These are phyloP conservation scores for Coemansia sp. DNA, from an alignment of 192 early-diverging fungal genomes.

Conservation along the genomic window DNA sequence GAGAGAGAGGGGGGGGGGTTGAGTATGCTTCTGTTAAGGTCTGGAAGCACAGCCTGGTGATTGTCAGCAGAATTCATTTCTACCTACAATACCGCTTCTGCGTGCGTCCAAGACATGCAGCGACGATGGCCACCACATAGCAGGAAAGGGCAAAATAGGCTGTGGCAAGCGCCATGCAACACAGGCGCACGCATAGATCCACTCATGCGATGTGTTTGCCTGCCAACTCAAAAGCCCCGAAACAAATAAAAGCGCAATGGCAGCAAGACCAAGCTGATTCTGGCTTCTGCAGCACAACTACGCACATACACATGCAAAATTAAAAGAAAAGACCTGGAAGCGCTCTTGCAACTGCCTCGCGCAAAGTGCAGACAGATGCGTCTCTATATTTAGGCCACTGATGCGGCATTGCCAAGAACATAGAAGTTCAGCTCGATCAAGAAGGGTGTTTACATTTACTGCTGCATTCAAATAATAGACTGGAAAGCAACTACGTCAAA, in stretches of 20 bases:
- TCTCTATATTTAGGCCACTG: too few relatives aligned
- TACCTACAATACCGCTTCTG: not conserved
- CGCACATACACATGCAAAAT: too few relatives aligned
- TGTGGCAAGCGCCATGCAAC: not conserved
- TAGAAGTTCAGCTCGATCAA: not conserved
- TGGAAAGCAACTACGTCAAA: not conserved
- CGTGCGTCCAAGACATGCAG: not conserved
- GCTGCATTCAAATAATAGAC: not conserved
- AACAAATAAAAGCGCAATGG: not conserved
- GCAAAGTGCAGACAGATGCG: too few relatives aligned
- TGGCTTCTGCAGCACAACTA: too few relatives aligned
- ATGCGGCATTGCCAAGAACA: not conserved
- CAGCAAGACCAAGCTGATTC: too few relatives aligned
- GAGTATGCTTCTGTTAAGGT: not conserved
- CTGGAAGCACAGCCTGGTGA: not conserved
- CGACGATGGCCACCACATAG: not conserved
- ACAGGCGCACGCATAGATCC: not conserved
- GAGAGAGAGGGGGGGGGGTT: not conserved
- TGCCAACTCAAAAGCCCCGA: not conserved
- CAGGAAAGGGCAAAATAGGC: not conserved
- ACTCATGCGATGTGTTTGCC: not conserved
- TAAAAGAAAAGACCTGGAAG: too few relatives aligned
- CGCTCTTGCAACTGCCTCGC: too few relatives aligned
- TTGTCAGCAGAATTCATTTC: constrained; percentile 5
- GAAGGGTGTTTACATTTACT: not conserved